Evolutionary conservation across 2,329 filamentous ascomycete species (phyloP), one percentile per base, ranked within the genome.

Genomic region (Colletotrichum ledebouriae): DNA sequence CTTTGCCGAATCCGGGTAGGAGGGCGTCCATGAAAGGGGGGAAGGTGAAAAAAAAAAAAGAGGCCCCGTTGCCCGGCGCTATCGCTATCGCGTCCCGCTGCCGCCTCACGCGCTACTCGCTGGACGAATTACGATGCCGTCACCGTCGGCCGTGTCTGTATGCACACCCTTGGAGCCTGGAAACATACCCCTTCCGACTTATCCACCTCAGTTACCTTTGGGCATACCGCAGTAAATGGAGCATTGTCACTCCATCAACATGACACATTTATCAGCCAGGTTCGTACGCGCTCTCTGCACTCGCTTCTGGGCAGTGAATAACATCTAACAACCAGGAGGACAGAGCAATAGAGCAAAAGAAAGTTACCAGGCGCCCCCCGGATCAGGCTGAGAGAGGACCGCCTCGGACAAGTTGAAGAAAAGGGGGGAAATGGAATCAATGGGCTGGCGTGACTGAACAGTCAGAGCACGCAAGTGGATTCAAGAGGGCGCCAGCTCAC

Each of bases 101-200:
- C 47, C 65, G 55, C 53, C 61, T 34, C 29, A 41, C 61, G 47
- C 53, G 53, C 53, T 64, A 59, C 65, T 64, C 53, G 53, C 50
- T 41, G 22, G 60, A 34, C 22, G 53, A 37, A 65, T 68, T 53
- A 46, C 11, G 22, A 68, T 68, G 65, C 65, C 65, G 65, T 68
- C 65, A 68, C 65, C 53, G 53, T 59, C 33, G 46, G 53, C 47
- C 20, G 17, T 15, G 39, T 41, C 46, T 57, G 33, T 46, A 55
- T 53, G 29, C 52, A 42, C 53, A 46, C 60, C 37, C 37, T 5
- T 39, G 6, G 10, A 39, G 12, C 2, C 2, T 11, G 34, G 37
- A 15, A 11, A 12, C 37, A 39, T 12, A 39, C 12, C 37, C 37
- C 37, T 39, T 15, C 13, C 29, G 2, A 29, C 29, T 29, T 29